Base-by-base conservation (phyloP, 1,284 basidiomycete genomes). In the Ceratorhiza oryzae-sativae region DNA sequence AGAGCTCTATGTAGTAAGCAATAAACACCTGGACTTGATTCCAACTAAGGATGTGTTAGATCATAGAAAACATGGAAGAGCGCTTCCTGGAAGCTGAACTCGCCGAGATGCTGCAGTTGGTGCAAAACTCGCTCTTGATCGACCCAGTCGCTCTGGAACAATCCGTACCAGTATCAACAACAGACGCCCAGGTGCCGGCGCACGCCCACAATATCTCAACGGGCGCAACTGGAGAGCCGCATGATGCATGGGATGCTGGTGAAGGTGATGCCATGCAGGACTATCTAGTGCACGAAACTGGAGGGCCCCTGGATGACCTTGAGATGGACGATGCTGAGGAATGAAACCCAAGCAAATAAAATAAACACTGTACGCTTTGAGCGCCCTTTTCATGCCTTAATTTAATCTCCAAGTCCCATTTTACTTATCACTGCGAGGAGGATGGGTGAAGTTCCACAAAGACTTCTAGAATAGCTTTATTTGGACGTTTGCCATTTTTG, bases 11-110 rank as follows among this genome's bases (percentile, higher is more conserved):
- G 90, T 94, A 58, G 94, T 96, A 76, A 72, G 92, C 87, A 18
- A 9, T 34, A 34, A 53, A 53, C n/a, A 46, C 39, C 27, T 36
- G 25, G 23, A 20, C 30, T 8, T 5, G 51, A 2, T 36, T n/a
- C 18, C 56, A 10, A 41, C 23, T 56, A 45, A 56, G 27, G 42
- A 9, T 41, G 3, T 27, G 2, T 13, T 76, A 97, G 94, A 90
- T 96, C 62, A 88, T 98, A 15, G 94, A 97, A 80, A 94, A 97
- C 79, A 82, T 94, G 1, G 93, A 95, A 79, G 90, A 92, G 74
- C 86, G 95, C 48, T 86, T 96, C 5, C 75, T 79, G 32, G 86
- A 87, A 0, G 86, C 88, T 25, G 83, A 84, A 45, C 91, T 95
- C 82, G 86, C 91, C 18, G 86, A 88, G 20, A 87, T 97, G 9